Evolutionary conservation across 805 yeast genomes (phyloP).

Genomic region (Kuraishia cidri): DNA sequence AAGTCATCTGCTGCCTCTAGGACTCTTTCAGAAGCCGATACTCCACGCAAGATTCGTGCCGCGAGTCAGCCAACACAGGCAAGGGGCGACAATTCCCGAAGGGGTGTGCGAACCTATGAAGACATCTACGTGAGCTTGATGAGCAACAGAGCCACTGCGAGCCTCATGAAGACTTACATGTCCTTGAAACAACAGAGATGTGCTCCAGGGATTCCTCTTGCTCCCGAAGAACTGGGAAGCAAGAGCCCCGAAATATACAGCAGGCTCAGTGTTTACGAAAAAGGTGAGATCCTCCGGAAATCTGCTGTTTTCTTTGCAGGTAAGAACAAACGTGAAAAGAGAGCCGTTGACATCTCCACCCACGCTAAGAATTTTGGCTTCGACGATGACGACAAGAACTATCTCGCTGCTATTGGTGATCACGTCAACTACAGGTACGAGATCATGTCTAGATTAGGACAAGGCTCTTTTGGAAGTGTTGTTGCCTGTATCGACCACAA

Average conservation of each 20-base stretch:
- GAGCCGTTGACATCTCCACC: slow-evolving; percentile 26
- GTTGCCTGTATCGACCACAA: slow-evolving; percentile 63
- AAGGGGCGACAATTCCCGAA: background rate
- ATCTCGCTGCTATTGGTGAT: slow-evolving; percentile 45
- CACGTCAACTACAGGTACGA: slow-evolving; percentile 73
- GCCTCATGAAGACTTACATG: background rate
- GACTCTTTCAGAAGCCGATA: no score
- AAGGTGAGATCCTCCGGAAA: slow-evolving; percentile 47
- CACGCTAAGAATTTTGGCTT: slow-evolving; percentile 52
- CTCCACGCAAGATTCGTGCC: no score
- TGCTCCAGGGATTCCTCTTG: slow-evolving; percentile 1
- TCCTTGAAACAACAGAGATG: background rate
- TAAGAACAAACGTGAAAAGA: slow-evolving; percentile 9
- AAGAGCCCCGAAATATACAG: slow-evolving; percentile 11
- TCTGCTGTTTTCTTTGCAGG: slow-evolving; percentile 45
- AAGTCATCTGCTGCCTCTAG: no score
- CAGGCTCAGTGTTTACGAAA: slow-evolving; percentile 42
- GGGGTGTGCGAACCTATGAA: background rate
- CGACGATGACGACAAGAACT: slow-evolving; percentile 63
- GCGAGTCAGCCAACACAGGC: no score
- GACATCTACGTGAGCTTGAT: background rate
- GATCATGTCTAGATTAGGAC: slow-evolving; percentile 51
- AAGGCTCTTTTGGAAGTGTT: slow-evolving; percentile 81
- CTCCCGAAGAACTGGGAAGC: slow-evolving; percentile 9
- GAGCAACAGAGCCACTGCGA: slow-evolving; percentile 1